Conservation (phyloP, 2,329 filamentous ascomycete genomes). For the Epichloe gansuensis region DNA sequence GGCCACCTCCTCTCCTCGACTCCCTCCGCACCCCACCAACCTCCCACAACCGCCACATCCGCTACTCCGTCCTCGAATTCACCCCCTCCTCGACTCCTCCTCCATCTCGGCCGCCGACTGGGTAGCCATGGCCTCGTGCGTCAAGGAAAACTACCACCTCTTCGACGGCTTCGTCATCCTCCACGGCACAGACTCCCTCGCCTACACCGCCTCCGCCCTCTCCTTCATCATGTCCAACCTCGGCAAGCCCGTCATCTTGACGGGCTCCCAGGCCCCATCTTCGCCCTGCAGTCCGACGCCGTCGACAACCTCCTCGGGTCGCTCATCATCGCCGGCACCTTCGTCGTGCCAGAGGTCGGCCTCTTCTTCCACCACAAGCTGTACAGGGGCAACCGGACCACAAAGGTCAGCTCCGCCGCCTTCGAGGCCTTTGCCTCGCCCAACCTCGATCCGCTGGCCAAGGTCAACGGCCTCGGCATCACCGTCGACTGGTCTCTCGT, state of each 20-base stretch:
- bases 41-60: constrained; percentile 66
- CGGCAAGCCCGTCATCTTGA: constrained; percentile 83
- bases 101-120: constrained; percentile 80
- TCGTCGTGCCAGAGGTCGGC: constrained; percentile 85
- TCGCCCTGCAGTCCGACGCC: constrained; percentile 81
- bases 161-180: constrained; percentile 88
- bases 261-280: constrained; percentile 73
- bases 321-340: constrained; percentile 81
- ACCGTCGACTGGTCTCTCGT: constrained; percentile 73
- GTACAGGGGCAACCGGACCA: constrained; percentile 77
- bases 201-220: constrained; percentile 79
- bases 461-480: constrained; percentile 68
- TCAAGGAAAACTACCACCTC: constrained; percentile 72
- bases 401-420: constrained; percentile 75
- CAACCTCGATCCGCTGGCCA: constrained; percentile 73
- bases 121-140: constrained; percentile 70
- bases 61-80: constrained; percentile 79
- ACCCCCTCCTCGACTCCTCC: constrained; percentile 72
- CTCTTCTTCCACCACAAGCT: constrained; percentile 89
- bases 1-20: constrained; percentile 41
- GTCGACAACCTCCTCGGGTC: constrained; percentile 83
- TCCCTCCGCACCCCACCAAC: constrained; percentile 71
- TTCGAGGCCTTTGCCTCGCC: constrained; percentile 83
- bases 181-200: constrained; percentile 81
- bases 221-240: constrained; percentile 90